A percentile compares a stretch with the other conserved stretches of the same genome.
Conservation (phyloP, 192 early-diverging fungal genomes). For the Podila horticola region DNA sequence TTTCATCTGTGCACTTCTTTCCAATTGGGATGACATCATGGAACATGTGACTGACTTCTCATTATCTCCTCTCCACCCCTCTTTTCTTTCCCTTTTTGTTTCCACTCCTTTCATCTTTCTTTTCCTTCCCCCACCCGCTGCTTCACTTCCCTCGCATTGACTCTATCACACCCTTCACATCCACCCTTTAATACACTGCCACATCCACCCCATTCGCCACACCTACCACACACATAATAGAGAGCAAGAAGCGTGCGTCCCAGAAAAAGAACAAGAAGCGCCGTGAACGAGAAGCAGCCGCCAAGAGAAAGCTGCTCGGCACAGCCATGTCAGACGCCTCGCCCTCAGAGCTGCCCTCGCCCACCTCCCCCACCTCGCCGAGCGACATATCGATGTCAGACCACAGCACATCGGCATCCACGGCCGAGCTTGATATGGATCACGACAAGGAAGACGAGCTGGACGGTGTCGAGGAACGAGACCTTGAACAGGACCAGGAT, state of each 20-base stretch:
- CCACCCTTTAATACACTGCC: background rate
- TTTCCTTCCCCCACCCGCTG: background rate
- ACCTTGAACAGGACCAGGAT: too few relatives aligned
- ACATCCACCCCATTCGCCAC: background rate
- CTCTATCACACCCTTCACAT: background rate
- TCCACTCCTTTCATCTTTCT: background rate
- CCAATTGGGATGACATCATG: background rate
- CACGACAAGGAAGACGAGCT: too few relatives aligned
- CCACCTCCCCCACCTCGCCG: background rate
- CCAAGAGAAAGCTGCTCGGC: slow-evolving; percentile 17
- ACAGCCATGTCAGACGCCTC: background rate
- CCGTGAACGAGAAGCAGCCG: slow-evolving; percentile 16
- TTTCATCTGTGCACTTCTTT: background rate
- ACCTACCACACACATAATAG: slow-evolving; percentile 5
- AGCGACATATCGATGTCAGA: too few relatives aligned
- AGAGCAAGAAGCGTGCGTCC: slow-evolving; percentile 32
- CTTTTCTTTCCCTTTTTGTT: background rate
- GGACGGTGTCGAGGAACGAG: too few relatives aligned
- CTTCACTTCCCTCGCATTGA: background rate
- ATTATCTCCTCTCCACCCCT: background rate
- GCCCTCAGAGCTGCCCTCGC: background rate
- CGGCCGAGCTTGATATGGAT: too few relatives aligned
- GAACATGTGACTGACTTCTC: background rate
- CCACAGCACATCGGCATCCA: too few relatives aligned
- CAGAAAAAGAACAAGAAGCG: slow-evolving; percentile 36